Evolutionary conservation across 129 eudicot genomes (phyloP), one percentile per base, ranked within the genome.

Genomic region (Artemisia argyi): DNA sequence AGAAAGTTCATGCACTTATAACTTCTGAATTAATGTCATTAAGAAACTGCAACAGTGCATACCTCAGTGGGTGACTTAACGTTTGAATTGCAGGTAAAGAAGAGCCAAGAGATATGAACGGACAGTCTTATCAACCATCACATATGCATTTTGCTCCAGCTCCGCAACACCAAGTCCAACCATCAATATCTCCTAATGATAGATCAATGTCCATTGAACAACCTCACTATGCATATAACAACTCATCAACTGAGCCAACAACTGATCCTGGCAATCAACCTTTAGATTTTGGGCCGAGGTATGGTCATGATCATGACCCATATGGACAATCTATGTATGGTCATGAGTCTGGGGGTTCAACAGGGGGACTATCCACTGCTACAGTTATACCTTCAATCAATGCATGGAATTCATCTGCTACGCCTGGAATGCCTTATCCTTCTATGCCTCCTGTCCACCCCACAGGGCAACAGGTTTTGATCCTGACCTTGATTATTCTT

Each of bases 231-330:
- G 46, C 79, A 15, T 79, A 73, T 62, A 78, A 79, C 79, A 84
- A 83, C 82, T 91, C 83, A 30, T 68, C 84, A 64, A 78, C 74
- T 68, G 87, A 62, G 63, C 59, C 80, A 68, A 64, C 74, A 61
- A 63, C 81, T 69, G 87, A 83, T 83, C 84, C 76, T 44, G 82
- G 91, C 69, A 90, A 93, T 69, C 96, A 82, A 74, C 98, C 96
- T 53, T 71, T 95, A 71, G 85, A 77, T 59, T 90, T 90, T 78
- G 75, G 84, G 35, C 83, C 83, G 17, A 80, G 86, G 65, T 85
- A 78, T 73, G 80, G 75, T 81, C 96, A 71, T 76, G 87, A 85
- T 42, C 79, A 76, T 75, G 88, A 83, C 71, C 79, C 81, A 17
- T 79, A 62, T 76, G 73, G 60, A 69, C 86, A 76, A 59, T 53